Conservation (phyloP, 805 yeast genomes). For the Hanseniaspora valbyensis region DNA sequence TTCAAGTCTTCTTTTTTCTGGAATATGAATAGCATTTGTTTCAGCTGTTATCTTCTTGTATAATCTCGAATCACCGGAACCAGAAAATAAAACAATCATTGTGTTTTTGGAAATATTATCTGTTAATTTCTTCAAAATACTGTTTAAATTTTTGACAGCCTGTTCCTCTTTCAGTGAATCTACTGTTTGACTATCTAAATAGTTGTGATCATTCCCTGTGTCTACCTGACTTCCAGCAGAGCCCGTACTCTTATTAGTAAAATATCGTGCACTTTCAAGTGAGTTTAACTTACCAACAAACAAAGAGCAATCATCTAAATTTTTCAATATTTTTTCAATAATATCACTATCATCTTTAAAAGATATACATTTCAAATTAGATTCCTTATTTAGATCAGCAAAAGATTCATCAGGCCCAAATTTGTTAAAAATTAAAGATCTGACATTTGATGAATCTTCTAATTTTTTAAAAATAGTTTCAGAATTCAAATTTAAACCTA, state of each 20-base stretch:
- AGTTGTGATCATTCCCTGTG: too few species aligned
- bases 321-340: slow-evolving; percentile 32
- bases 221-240: neutral
- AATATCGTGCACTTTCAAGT: slow-evolving; percentile 35
- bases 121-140: slow-evolving; percentile 40
- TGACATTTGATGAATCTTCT: slow-evolving; percentile 23
- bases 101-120: slow-evolving; percentile 46
- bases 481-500: slow-evolving; percentile 44
- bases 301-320: slow-evolving; percentile 36
- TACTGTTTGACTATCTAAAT: slow-evolving; percentile 13
- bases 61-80: slow-evolving; percentile 47
- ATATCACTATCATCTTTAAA: slow-evolving; percentile 53
- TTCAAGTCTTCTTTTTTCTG: slow-evolving; percentile 34
- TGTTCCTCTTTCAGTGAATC: slow-evolving; percentile 19
- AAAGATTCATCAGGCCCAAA: slow-evolving; percentile 25
- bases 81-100: slow-evolving; percentile 49
- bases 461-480: slow-evolving; percentile 36
- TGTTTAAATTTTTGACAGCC: slow-evolving; percentile 32
- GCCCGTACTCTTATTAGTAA: neutral
- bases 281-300: slow-evolving; percentile 49
- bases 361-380: slow-evolving; percentile 29
- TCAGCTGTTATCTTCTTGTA: slow-evolving; percentile 36
- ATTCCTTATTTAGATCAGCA: slow-evolving; percentile 24
- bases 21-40: slow-evolving; percentile 33
- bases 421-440: slow-evolving; percentile 30